Conservation (phyloP, 768 basidiomycete genomes). For the Panaeolus cyanescens region DNA sequence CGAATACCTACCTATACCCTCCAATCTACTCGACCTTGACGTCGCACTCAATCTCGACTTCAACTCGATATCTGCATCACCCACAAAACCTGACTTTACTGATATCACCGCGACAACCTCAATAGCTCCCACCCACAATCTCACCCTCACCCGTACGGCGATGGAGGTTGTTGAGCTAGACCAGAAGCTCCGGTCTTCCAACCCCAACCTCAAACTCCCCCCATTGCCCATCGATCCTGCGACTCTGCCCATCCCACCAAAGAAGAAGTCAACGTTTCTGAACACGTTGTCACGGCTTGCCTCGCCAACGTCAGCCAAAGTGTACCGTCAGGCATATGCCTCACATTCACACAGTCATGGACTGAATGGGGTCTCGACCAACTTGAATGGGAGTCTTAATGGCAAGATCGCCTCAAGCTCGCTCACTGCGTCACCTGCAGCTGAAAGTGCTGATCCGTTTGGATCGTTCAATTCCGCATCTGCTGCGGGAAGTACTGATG, state of each 20-base stretch:
- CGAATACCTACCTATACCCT: not conserved
- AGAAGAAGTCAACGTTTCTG: conserved; percentile 83
- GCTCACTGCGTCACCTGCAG: conserved; percentile 51
- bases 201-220: conserved; percentile 60
- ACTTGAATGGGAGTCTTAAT: conserved; percentile 28
- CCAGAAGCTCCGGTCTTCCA: conserved; percentile 69
- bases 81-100: not conserved
- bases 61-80: not conserved
- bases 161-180: conserved; percentile 83
- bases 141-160: conserved; percentile 80
- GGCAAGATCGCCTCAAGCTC: conserved; percentile 34
- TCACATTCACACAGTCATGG: conserved; percentile 22
- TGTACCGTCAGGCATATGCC: conserved; percentile 35
- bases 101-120: not conserved
- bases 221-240: conserved; percentile 61
- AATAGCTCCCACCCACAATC: conserved; percentile 85
- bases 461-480: conserved; percentile 33
- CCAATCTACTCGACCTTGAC: not conserved
- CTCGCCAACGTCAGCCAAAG: conserved; percentile 64
- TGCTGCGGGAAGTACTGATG: conserved; percentile 1
- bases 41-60: not conserved
- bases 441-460: conserved; percentile 68
- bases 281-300: conserved; percentile 85
- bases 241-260: conserved; percentile 55
- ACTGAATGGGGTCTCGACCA: conserved; percentile 20